Conservation (phyloP, 2,329 filamentous ascomycete species). For the Sporothrix phasma region DNA sequence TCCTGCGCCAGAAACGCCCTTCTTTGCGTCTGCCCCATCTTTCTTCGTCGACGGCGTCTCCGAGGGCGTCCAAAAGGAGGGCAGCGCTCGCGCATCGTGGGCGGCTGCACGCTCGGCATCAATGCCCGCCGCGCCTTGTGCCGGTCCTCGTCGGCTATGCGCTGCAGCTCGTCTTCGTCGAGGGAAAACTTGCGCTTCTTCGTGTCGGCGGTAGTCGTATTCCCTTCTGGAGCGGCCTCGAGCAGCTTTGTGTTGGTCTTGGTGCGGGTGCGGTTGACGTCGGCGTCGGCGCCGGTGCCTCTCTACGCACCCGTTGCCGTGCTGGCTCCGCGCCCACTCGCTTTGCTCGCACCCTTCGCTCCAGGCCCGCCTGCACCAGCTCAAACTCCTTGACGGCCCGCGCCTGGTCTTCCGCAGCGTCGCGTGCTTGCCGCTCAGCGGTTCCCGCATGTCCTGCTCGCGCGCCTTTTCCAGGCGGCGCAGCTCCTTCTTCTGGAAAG, state of each 20-base stretch:
- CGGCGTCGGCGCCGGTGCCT: not conserved
- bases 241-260: conserved; percentile 29
- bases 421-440: conserved; percentile 47
- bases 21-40: not conserved
- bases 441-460: conserved; percentile 51
- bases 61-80: conserved; percentile 89
- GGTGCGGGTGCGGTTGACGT: conserved; percentile 12
- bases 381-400: conserved; percentile 76
- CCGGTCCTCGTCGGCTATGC: conserved; percentile 60
- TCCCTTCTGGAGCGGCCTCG: not conserved
- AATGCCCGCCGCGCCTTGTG: conserved; percentile 57
- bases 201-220: conserved; percentile 26
- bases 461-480: conserved; percentile 63
- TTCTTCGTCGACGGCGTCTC: conserved; percentile 52
- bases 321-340: no score
- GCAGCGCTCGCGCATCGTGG: conserved; percentile 53
- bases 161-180: conserved; percentile 64
- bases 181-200: conserved; percentile 70
- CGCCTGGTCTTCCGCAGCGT: conserved; percentile 59
- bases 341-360: conserved; percentile 14
- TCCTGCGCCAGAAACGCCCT: not conserved
- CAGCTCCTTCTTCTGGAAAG: conserved; percentile 86
- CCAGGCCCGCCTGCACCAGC: conserved; percentile 63
- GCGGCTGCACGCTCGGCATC: conserved; percentile 61
- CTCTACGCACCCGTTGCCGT: conserved; percentile 21